A percentile compares a stretch with the other conserved stretches of the same genome.
These are phyloP conservation scores for Prunus persica DNA, from an alignment of 306 rosid species.

Conservation along the genomic window DNA sequence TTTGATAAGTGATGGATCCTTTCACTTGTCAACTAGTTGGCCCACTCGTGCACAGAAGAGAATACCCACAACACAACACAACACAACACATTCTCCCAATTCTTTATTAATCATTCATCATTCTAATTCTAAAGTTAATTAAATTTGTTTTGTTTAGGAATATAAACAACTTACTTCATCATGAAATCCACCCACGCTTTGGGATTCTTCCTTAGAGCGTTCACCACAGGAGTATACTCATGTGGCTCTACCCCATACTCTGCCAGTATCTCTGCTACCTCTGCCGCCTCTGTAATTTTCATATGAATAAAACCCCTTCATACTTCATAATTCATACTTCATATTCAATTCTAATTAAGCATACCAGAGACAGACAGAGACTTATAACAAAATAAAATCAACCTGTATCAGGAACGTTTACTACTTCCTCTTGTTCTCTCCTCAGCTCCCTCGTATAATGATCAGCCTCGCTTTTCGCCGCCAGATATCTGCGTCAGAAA, in stretches of 20 bases:
- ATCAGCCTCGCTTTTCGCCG: conserved; percentile 54
- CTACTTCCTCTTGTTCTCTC: conserved; percentile 50
- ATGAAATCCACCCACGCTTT: conserved; percentile 96
- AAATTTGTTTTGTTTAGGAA: too few species aligned
- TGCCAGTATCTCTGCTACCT: conserved; percentile 74
- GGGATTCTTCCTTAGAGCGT: conserved; percentile 71
- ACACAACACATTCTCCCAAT: not conserved
- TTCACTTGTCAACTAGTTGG: not conserved
- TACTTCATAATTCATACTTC: too few species aligned
- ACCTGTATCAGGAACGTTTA: conserved; percentile 56
- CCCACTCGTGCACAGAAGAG: not conserved
- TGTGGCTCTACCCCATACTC: conserved; percentile 72
- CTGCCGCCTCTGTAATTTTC: conserved; percentile 67
- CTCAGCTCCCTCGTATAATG: conserved; percentile 40
- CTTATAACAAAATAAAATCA: not conserved
- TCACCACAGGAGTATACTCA: conserved; percentile 79
- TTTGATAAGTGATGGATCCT: not conserved
- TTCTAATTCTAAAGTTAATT: too few species aligned
- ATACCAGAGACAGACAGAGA: too few species aligned
- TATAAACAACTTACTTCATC: conserved; percentile 66
- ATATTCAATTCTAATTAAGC: too few species aligned
- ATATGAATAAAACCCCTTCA: not conserved
- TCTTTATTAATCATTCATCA: too few species aligned
- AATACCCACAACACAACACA: not conserved
- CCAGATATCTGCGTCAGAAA: conserved; percentile 36